Base-by-base conservation (phyloP, 768 basidiomycete genomes). In the Artomyces pyxidatus region DNA sequence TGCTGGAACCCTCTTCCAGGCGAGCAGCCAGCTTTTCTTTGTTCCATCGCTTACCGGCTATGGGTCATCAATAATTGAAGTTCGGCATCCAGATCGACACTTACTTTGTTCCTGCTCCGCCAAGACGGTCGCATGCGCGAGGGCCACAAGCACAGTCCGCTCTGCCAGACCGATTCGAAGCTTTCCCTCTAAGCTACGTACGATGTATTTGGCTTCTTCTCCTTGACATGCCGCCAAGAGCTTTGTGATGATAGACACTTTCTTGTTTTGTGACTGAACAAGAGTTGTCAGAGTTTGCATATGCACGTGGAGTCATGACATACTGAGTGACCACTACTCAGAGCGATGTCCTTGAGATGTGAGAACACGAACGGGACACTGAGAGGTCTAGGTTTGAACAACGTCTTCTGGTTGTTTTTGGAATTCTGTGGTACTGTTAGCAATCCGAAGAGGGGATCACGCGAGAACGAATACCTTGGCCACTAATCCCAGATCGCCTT, bases 151-250 rank as follows among this genome's bases (percentile, higher is more conserved):
- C n/a, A 96, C 85, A 0, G 93, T 94, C 47, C 90, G 84, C 63
- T 98, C 96, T 6, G 96, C 96, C 61, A 97, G 87, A 37, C 96
- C 91, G 61, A 99, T 98, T 12, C 96, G 80, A 30, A 99, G 77
- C 65, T 99, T 99, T 51, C 96, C 96, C 69, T 97, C 94, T 55
- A 97, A 69, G 62, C 89, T 92, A 35, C 95, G 84, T 29, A 98
- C 85, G 56, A 98, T 88, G 64, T 94, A 99, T 63, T 97, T 98
- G 21, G 96, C 94, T 68, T 99, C 96, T 26, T 78, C 70, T 51
- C 83, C 90, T 59, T 89, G 85, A 63, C 94, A 98, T 1, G 91
- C 84, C 3, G 94, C 93, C 3, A 99, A 75, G 2, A 99, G 75
- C 62, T 92, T 90, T 35, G 91, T 95, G 61, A 99, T 93, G 52